Conservation (phyloP, 2,329 filamentous ascomycete species). For the Cladosporium sp. region DNA sequence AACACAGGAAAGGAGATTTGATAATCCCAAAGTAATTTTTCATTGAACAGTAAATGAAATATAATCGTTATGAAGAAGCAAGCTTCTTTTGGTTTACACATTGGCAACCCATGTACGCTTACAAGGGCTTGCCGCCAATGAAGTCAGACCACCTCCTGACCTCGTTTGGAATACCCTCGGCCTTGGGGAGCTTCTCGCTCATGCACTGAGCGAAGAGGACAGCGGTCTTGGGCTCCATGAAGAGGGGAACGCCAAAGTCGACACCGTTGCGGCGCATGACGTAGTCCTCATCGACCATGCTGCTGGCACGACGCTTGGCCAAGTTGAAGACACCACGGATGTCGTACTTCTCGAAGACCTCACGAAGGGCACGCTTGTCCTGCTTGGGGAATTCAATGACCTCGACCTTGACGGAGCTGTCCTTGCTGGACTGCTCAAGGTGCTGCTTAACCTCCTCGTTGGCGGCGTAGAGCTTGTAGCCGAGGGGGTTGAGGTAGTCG, state of each 20-base stretch:
- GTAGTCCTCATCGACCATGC: slow-evolving; percentile 86
- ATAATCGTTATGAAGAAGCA: neutral
- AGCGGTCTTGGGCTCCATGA: slow-evolving; percentile 99
- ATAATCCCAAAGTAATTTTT: neutral
- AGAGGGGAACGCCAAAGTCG: slow-evolving; percentile 94
- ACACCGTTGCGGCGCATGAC: slow-evolving; percentile 98
- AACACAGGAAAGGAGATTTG: neutral
- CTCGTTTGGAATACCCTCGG: slow-evolving; percentile 83
- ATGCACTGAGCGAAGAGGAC: slow-evolving; percentile 95
- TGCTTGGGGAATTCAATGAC: slow-evolving; percentile 95
- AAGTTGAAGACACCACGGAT: slow-evolving; percentile 96
- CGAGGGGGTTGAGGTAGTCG: slow-evolving; percentile 80
- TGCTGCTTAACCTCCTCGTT: slow-evolving; percentile 76
- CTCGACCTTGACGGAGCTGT: slow-evolving; percentile 64
- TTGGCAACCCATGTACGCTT: slow-evolving; percentile 24
- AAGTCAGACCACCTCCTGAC: slow-evolving; percentile 95
- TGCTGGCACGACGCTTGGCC: slow-evolving; percentile 77
- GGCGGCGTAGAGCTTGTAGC: slow-evolving; percentile 91
- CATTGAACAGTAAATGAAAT: slow-evolving; percentile 3
- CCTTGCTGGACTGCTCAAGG: slow-evolving; percentile 68
- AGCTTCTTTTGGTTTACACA: neutral
- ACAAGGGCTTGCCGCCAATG: slow-evolving; percentile 78
- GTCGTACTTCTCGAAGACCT: slow-evolving; percentile 95
- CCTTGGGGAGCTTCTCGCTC: slow-evolving; percentile 87
- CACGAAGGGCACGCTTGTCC: slow-evolving; percentile 89